phyloP scores from a whole-genome alignment of 352 stramenopile species.

The Globisporangium acanthophoron region DNA sequence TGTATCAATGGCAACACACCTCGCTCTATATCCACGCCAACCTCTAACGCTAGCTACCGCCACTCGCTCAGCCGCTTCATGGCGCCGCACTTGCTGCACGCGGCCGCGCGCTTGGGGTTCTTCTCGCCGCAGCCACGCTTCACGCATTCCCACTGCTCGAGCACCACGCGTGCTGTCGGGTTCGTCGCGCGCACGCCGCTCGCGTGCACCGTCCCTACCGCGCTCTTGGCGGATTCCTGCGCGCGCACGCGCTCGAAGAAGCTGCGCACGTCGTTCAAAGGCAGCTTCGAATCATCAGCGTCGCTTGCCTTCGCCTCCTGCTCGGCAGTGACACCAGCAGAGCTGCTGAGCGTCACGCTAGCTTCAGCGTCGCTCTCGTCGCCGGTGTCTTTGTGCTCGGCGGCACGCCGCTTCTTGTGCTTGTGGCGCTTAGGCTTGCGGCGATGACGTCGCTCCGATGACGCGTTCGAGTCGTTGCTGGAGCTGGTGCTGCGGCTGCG shows the following conservation, averaged over 20 bases:
- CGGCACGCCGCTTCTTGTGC: constrained; percentile 10
- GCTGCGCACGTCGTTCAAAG: constrained; percentile 25
- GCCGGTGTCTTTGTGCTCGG: not conserved
- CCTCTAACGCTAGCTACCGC: constrained; percentile 24
- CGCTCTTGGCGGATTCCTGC: constrained; percentile 52
- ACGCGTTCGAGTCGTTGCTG: not conserved
- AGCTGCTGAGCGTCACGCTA: not conserved
- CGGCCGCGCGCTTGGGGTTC: constrained; percentile 56
- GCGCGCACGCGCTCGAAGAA: constrained; percentile 67
- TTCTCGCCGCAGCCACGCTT: constrained; percentile 59
- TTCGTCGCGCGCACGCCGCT: constrained; percentile 27
- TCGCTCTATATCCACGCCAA: not conserved
- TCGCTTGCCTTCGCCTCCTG: not conserved
- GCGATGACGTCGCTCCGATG: not conserved
- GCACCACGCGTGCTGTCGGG: constrained; percentile 20
- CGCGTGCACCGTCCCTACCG: constrained; percentile 55
- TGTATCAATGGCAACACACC: too few relatives aligned
- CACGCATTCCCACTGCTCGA: constrained; percentile 66
- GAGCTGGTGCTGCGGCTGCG: constrained; percentile 8
- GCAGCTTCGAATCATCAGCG: not conserved
- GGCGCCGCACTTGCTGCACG: constrained; percentile 67
- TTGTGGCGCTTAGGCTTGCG: constrained; percentile 17
- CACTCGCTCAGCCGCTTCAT: constrained; percentile 80
- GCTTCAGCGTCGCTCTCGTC: too few relatives aligned
- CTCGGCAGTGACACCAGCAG: too few relatives aligned